Evolutionary conservation across 805 yeast species (phyloP), one percentile per base, ranked within the genome.

Genomic region (Candida coquimbonensis): DNA sequence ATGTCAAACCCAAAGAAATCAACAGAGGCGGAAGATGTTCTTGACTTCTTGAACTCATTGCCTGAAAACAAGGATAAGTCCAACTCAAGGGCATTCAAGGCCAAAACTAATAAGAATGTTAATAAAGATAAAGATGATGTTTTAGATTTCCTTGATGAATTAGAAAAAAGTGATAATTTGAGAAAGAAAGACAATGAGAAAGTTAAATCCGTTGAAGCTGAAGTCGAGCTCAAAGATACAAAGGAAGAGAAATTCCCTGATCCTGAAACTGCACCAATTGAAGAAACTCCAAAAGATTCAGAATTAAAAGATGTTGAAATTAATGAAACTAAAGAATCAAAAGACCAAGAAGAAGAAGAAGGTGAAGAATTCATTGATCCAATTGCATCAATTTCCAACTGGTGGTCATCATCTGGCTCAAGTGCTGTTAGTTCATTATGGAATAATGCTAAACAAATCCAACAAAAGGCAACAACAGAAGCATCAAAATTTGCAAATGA

Each of bases 371-470:
- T 64, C 8, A 63, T 71, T 49, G 88, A 82, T 55, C 88, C 90
- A 14, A 73, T 83, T 34, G 70, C 81, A 0, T 74, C 87, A 2
- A 65, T 84, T 42, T 72, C 88, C 5, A 77, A 72, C 35, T 85
- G 95, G 93, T 83, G 89, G 88, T 75, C 78, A 3, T 70, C 71
- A 1, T 80, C 80, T 38, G 90, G 90, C 0, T 78, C 88, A 2
- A 69, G 74, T 3, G 78, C 78, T 26, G 87, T 83, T 2, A 72
- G 76, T 6, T 79, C 80, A 7, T 53, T 85, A 13, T 83, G 89
- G 88, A 85, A 80, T 11, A 72, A 81, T 12, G 81, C 88, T 21
- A 65, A 82, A 6, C 65, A 65, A 39, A 70, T 74, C 26, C 66
- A 69, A 36, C 62, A 70, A 42, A 60, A 72, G 53, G 63, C 75